phyloP scores from a whole-genome alignment of 768 basidiomycete genomes.

The Boletus sp. region DNA sequence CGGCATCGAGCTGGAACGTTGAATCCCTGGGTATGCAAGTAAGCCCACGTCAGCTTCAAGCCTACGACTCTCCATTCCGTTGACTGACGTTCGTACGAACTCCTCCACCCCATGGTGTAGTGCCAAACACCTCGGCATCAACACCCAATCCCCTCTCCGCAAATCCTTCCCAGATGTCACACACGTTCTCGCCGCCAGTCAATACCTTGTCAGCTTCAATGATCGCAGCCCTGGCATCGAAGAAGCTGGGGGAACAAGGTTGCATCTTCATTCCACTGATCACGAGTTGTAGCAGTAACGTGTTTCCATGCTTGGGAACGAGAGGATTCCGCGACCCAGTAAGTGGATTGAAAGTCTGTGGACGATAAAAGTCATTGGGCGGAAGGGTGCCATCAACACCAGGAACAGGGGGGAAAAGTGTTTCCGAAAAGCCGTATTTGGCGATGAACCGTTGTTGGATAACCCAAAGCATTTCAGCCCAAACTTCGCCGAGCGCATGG shows the following conservation, averaged over 20 bases:
- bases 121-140: conserved; percentile 67
- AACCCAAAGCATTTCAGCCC: conserved; percentile 89
- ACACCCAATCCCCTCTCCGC: conserved; percentile 74
- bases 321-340: conserved; percentile 40
- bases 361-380: conserved; percentile 65
- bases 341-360: conserved; percentile 30
- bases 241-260: conserved; percentile 86
- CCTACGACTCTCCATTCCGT: background rate
- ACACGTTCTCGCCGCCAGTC: conserved; percentile 89
- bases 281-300: conserved; percentile 78
- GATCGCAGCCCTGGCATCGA: conserved; percentile 86
- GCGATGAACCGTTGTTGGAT: conserved; percentile 70
- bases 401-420: conserved; percentile 78
- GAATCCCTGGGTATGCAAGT: conserved; percentile 31
- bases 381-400: conserved; percentile 60
- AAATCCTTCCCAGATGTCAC: conserved; percentile 81
- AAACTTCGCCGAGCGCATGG: conserved; percentile 86
- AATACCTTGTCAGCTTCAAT: conserved; percentile 84
- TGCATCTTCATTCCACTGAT: conserved; percentile 94
- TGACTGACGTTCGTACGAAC: conserved; percentile 57
- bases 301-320: conserved; percentile 90
- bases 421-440: conserved; percentile 77
- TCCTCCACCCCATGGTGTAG: conserved; percentile 90
- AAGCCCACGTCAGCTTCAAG: background rate
- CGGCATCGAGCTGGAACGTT: conserved; percentile 39